A percentile compares a stretch with the other conserved stretches of the same genome.
phyloP scores from a whole-genome alignment of 331 rosid genomes.

The Quercus phellos region DNA sequence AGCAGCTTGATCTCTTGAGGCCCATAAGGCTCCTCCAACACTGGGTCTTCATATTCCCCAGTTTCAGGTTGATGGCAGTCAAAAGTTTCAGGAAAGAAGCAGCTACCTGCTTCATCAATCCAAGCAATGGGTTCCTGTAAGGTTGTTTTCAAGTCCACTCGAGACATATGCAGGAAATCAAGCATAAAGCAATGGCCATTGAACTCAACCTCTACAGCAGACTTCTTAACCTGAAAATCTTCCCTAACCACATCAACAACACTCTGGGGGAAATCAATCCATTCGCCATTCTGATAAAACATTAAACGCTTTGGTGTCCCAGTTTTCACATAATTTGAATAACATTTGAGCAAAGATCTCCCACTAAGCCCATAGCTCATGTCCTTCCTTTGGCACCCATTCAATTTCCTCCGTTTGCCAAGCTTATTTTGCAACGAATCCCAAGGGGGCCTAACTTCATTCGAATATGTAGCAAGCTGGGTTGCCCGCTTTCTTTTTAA shows the following conservation, averaged over 20 bases:
- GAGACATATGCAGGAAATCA: conserved; percentile 69
- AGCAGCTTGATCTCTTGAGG: conserved; percentile 53
- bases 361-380: conserved; percentile 25
- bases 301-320: conserved; percentile 61
- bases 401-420: conserved; percentile 47
- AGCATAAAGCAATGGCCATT: conserved; percentile 46
- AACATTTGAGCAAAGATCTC: conserved; percentile 38
- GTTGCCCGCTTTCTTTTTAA: conserved; percentile 52
- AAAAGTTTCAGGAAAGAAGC: conserved; percentile 75
- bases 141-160: conserved; percentile 58
- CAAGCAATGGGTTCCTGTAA: conserved; percentile 64
- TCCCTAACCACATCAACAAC: conserved; percentile 46
- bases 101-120: conserved; percentile 69
- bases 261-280: conserved; percentile 57
- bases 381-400: conserved; percentile 25
- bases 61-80: conserved; percentile 12
- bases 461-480: conserved; percentile 28
- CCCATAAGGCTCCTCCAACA: conserved; percentile 29
- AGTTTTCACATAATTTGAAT: conserved; percentile 55
- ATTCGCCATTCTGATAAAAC: conserved; percentile 53
- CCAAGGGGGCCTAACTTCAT: conserved; percentile 38
- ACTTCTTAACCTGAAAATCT: conserved; percentile 57
- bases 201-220: conserved; percentile 51
- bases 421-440: conserved; percentile 10
- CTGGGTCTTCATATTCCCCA: conserved; percentile 16